Conservation (phyloP, 2,329 filamentous ascomycete species). For the Sporothrix brasiliensis region DNA sequence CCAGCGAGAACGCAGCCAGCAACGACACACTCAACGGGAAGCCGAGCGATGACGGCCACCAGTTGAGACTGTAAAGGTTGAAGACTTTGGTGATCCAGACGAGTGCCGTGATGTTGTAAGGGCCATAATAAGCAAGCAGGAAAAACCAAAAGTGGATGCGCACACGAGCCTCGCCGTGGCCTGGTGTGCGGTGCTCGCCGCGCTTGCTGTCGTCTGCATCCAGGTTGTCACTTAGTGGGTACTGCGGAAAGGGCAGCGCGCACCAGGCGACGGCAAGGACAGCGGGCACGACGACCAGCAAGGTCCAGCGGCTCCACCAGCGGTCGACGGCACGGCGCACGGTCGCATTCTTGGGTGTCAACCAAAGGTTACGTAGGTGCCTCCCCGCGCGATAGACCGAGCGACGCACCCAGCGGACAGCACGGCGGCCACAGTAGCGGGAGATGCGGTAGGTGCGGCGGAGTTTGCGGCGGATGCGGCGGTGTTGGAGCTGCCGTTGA, state of each 20-base stretch:
- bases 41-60: constrained; percentile 67
- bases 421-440: constrained; percentile 41
- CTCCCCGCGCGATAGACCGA: constrained; percentile 41
- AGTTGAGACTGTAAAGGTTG: constrained; percentile 71
- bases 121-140: constrained; percentile 68
- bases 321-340: constrained; percentile 61
- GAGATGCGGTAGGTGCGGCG: constrained; percentile 24
- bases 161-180: constrained; percentile 65
- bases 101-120: constrained; percentile 68
- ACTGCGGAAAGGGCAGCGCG: constrained; percentile 66
- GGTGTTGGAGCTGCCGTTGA: neutral
- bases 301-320: constrained; percentile 66
- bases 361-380: constrained; percentile 58
- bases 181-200: constrained; percentile 52
- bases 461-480: neutral
- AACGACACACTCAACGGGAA: constrained; percentile 66
- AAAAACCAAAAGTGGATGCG: constrained; percentile 74
- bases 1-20: constrained; percentile 63
- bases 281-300: constrained; percentile 65
- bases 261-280: constrained; percentile 65
- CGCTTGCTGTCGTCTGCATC: constrained; percentile 39
- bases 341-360: constrained; percentile 61
- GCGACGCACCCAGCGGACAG: constrained; percentile 34
- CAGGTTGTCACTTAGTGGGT: constrained; percentile 54
- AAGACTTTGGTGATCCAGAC: constrained; percentile 74